Percentiles rank a stretch among this genome's conserved stretches.
Conservation (phyloP, 441 rosid genomes). For the Euphorbia corollata region DNA sequence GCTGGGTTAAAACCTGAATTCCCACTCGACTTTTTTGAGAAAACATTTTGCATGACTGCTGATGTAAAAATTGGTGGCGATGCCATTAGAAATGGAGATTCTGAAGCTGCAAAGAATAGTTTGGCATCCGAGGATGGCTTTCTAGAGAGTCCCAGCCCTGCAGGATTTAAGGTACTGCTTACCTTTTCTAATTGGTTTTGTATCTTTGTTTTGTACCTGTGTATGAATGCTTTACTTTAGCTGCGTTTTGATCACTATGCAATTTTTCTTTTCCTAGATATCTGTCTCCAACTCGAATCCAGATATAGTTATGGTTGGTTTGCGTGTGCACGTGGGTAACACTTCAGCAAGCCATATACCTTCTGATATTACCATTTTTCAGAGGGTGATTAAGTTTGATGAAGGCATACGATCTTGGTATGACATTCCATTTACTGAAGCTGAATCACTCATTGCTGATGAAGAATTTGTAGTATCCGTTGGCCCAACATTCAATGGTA, state of each 20-base stretch:
- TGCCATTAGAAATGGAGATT: slow-evolving; percentile 90
- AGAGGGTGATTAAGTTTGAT: slow-evolving; percentile 91
- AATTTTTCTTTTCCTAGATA: slow-evolving; percentile 44
- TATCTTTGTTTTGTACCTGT: not conserved
- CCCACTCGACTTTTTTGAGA: slow-evolving; percentile 98
- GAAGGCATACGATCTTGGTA: slow-evolving; percentile 99
- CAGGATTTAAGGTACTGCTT: slow-evolving; percentile 84
- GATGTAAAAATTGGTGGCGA: slow-evolving; percentile 96
- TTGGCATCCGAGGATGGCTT: slow-evolving; percentile 95
- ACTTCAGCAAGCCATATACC: slow-evolving; percentile 93
- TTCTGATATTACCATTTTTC: slow-evolving; percentile 81
- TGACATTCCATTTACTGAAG: slow-evolving; percentile 95
- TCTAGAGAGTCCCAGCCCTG: slow-evolving; percentile 81
- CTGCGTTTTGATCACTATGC: not conserved
- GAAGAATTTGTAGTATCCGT: slow-evolving; percentile 87
- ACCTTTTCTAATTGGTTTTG: slow-evolving; percentile 5
- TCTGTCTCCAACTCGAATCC: slow-evolving; percentile 92
- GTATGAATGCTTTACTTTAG: not conserved
- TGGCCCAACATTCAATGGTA: slow-evolving; percentile 85
- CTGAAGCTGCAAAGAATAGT: slow-evolving; percentile 91
- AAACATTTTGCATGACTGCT: slow-evolving; percentile 85
- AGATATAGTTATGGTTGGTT: slow-evolving; percentile 97
- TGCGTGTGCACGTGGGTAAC: slow-evolving; percentile 94
- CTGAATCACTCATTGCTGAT: slow-evolving; percentile 98
- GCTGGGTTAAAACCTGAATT: slow-evolving; percentile 87